Evolutionary conservation across 169 alveolate species (phyloP).

Genomic region (Plasmodium gonderi): DNA sequence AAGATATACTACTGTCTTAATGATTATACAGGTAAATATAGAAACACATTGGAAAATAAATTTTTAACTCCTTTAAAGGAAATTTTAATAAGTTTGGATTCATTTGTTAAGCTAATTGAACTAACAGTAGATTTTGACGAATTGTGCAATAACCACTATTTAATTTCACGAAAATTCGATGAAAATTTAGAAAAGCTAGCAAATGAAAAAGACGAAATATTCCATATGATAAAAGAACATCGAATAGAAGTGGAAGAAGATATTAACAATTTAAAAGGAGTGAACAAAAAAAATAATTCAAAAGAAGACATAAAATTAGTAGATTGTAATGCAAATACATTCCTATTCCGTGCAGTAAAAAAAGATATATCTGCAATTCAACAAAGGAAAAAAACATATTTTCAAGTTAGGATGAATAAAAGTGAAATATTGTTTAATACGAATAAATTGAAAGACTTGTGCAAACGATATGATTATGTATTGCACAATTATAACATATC

Average conservation of each 20-base stretch:
- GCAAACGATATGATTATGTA: conserved; percentile 83
- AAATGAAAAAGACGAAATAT: conserved; percentile 43
- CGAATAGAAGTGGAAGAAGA: conserved; percentile 81
- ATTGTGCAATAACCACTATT: conserved; percentile 90
- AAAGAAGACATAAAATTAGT: conserved; percentile 85
- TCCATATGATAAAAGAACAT: conserved; percentile 81
- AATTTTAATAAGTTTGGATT: conserved; percentile 84
- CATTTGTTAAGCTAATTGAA: conserved; percentile 91
- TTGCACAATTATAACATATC: conserved; percentile 85
- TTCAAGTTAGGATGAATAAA: conserved; percentile 89
- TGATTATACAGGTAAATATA: conserved; percentile 78
- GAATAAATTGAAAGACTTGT: conserved; percentile 84
- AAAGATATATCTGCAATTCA: conserved; percentile 84
- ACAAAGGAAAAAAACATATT: conserved; percentile 69
- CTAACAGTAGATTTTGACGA: conserved; percentile 93
- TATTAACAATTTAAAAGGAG: conserved; percentile 88
- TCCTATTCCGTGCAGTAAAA: conserved; percentile 90
- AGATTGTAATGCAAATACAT: conserved; percentile 85
- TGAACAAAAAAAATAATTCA: conserved; percentile 75
- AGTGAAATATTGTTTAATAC: conserved; percentile 90
- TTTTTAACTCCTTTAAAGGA: conserved; percentile 84
- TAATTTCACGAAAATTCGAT: conserved; percentile 89
- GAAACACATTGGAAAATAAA: conserved; percentile 73
- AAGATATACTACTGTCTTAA: conserved; percentile 69
- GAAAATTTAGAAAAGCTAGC: conserved; percentile 76